Evolutionary conservation across 768 basidiomycete species (phyloP).

Genomic region (Scleroderma bovista): DNA sequence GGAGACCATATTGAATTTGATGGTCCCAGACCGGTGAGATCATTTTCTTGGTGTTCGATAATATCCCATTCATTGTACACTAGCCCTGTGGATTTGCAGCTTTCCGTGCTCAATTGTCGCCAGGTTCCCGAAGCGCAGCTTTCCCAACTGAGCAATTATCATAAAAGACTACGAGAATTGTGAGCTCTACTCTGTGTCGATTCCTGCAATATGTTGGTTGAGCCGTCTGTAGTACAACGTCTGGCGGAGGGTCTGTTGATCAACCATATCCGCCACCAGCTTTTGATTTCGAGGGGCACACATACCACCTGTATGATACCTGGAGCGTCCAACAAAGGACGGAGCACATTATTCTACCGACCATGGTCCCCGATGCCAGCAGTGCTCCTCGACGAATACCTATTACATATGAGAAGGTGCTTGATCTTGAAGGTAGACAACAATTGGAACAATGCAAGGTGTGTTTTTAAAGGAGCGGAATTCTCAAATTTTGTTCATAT

Average conservation of each 20-base stretch:
- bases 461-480: slow-evolving; percentile 8
- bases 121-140: slow-evolving; percentile 34
- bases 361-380: slow-evolving; percentile 1
- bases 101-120: slow-evolving; percentile 36
- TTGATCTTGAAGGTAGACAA: slow-evolving; percentile 52
- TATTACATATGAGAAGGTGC: slow-evolving; percentile 40
- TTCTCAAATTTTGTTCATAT: background rate
- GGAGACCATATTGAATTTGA: slow-evolving; percentile 39
- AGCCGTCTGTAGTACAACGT: slow-evolving; percentile 29
- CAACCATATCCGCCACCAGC: slow-evolving; percentile 47
- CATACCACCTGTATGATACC: slow-evolving; percentile 44
- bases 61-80: background rate
- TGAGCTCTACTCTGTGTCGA: slow-evolving; percentile 36
- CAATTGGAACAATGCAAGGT: slow-evolving; percentile 53
- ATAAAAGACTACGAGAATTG: slow-evolving; percentile 24
- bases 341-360: slow-evolving; percentile 17
- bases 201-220: background rate
- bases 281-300: slow-evolving; percentile 30
- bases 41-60: background rate
- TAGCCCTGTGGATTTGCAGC: slow-evolving; percentile 55
- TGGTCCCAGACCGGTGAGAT: slow-evolving; percentile 54
- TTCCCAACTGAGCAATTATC: slow-evolving; percentile 36
- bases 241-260: slow-evolving; percentile 15
- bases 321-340: slow-evolving; percentile 43
- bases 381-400: slow-evolving; percentile 2